Evolutionary conservation across 2,329 filamentous ascomycete genomes (phyloP).

Genomic region (Plenodomus tracheiphilus): DNA sequence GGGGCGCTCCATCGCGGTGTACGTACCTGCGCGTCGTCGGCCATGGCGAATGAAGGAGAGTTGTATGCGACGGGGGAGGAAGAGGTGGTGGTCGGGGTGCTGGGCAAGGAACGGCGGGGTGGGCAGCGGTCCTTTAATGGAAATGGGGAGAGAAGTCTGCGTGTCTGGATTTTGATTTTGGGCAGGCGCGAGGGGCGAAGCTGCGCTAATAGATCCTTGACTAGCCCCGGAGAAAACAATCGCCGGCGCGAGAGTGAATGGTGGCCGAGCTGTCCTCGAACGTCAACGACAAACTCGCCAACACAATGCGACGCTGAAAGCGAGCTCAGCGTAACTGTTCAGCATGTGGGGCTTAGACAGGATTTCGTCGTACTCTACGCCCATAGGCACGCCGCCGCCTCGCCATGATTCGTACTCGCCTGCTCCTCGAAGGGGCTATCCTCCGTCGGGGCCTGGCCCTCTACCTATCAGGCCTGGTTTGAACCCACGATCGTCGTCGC

Average conservation of each 20-base stretch:
- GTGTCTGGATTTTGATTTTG: conserved; percentile 40
- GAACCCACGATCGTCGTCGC: conserved; percentile 72
- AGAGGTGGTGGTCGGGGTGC: conserved; percentile 32
- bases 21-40: conserved; percentile 69
- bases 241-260: conserved; percentile 7
- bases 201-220: conserved; percentile 27
- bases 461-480: conserved; percentile 69
- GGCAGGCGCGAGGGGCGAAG: conserved; percentile 31
- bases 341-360: conserved; percentile 85
- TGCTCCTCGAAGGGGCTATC: conserved; percentile 68
- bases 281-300: background rate
- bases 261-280: conserved; percentile 1
- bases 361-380: conserved; percentile 71
- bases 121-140: conserved; percentile 29
- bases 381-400: conserved; percentile 63
- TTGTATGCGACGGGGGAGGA: conserved; percentile 39
- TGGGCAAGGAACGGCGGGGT: conserved; percentile 32
- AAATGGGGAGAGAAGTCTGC: conserved; percentile 38
- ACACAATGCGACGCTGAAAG: conserved; percentile 2
- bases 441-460: conserved; percentile 69
- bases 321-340: conserved; percentile 3
- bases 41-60: conserved; percentile 59
- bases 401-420: conserved; percentile 73
- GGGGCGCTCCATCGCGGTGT: conserved; percentile 7
- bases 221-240: conserved; percentile 29